Conservation (phyloP, 176 grass and related monocot species). For the Triticum aestivum region DNA sequence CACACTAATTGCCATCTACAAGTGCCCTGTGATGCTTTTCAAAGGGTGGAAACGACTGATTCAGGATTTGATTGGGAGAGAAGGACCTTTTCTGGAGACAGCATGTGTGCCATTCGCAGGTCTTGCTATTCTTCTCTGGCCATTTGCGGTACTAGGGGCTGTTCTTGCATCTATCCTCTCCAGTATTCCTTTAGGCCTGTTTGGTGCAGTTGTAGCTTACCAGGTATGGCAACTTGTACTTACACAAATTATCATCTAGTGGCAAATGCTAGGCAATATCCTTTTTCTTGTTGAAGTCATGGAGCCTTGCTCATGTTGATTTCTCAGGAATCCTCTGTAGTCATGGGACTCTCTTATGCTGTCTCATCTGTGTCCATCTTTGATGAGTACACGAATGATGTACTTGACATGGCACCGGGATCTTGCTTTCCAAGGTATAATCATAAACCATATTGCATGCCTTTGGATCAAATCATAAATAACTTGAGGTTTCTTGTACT, state of each 20-base stretch:
- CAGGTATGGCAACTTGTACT: constrained; percentile 48
- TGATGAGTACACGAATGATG: constrained; percentile 96
- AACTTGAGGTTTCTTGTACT: constrained; percentile 15
- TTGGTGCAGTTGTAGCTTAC: constrained; percentile 83
- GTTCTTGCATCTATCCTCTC: constrained; percentile 70
- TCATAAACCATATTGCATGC: background rate
- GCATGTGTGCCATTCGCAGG: constrained; percentile 96
- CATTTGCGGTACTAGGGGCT: constrained; percentile 80
- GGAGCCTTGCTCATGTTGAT: constrained; percentile 24
- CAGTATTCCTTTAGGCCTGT: constrained; percentile 81
- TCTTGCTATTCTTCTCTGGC: constrained; percentile 96
- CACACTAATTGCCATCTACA: constrained; percentile 77
- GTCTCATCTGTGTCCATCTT: constrained; percentile 80
- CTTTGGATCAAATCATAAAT: constrained; percentile 1
- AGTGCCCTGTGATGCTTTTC: constrained; percentile 92
- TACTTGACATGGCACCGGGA: constrained; percentile 91
- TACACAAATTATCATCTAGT: background rate
- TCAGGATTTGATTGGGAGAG: constrained; percentile 86
- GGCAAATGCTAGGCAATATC: background rate
- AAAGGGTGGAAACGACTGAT: constrained; percentile 93
- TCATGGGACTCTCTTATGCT: constrained; percentile 73
- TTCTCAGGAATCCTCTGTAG: constrained; percentile 70
- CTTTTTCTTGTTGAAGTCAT: constrained; percentile 4
- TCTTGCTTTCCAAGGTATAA: constrained; percentile 91
- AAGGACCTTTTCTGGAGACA: constrained; percentile 93